Evolutionary conservation across 805 yeast genomes (phyloP).

Genomic region (Kregervanrija delftensis): DNA sequence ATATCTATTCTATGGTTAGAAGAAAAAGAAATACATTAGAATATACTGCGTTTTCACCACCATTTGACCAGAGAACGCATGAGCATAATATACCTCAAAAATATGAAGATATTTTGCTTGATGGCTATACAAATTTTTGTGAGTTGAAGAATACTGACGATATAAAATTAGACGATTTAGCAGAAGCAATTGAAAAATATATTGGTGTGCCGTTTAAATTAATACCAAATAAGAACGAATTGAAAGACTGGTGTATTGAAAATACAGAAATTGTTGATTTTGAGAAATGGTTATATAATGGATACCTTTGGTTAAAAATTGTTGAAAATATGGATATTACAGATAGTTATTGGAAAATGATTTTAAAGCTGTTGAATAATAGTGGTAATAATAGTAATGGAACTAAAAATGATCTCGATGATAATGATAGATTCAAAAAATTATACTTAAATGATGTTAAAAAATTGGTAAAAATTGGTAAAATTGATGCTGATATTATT

Average conservation of each 20-base stretch:
- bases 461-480: constrained; percentile 20
- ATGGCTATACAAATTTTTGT: constrained; percentile 34
- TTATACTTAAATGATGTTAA: constrained; percentile 34
- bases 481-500: constrained; percentile 29
- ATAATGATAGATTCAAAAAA: constrained; percentile 3
- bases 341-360: constrained; percentile 34
- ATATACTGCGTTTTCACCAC: constrained; percentile 9
- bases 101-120: constrained; percentile 39
- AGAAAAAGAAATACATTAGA: neutral
- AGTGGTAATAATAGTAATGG: neutral
- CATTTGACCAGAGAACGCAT: constrained; percentile 4
- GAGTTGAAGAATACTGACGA: constrained; percentile 31
- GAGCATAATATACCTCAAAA: constrained; percentile 30
- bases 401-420: too few species aligned
- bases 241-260: constrained; percentile 6
- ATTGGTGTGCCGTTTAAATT: constrained; percentile 6
- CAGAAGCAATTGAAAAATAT: neutral
- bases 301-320: constrained; percentile 35
- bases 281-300: constrained; percentile 34
- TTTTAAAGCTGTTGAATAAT: constrained; percentile 11
- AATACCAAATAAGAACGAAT: neutral
- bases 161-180: constrained; percentile 27
- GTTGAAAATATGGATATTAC: constrained; percentile 26
- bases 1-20: too few species aligned
- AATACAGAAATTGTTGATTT: constrained; percentile 39